Conservation (phyloP, 1,284 basidiomycete genomes). For the Wallemia ichthyophaga region DNA sequence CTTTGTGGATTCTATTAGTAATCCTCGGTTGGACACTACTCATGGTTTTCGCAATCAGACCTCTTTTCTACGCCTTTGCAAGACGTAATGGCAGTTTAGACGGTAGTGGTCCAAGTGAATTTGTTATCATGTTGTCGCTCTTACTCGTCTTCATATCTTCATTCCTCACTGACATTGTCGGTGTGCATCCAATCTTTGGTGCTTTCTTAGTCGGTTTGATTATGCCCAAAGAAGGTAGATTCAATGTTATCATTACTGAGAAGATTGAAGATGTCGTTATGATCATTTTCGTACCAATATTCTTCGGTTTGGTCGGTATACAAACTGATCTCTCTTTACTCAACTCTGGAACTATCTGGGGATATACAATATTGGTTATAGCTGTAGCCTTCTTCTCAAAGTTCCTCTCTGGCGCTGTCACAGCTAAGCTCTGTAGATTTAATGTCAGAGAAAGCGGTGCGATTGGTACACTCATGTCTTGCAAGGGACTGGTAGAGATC, state of each 20-base stretch:
- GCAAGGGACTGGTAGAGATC: constrained; percentile 15
- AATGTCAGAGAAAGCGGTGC: constrained; percentile 15
- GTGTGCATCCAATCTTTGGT: constrained; percentile 14
- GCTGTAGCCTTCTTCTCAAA: constrained; percentile 16
- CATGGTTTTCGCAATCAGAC: constrained; percentile 10
- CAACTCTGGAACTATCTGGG: constrained; percentile 14
- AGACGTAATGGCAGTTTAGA: constrained; percentile 8
- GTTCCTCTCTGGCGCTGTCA: constrained; percentile 9
- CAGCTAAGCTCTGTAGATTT: constrained; percentile 14
- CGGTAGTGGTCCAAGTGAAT: constrained; percentile 10
- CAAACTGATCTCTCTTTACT: constrained; percentile 16
- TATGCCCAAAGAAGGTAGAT: constrained; percentile 17
- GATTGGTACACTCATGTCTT: constrained; percentile 17
- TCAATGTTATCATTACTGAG: constrained; percentile 14
- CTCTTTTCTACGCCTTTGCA: constrained; percentile 9
- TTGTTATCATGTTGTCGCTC: constrained; percentile 10
- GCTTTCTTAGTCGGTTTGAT: constrained; percentile 18
- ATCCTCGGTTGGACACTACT: background rate
- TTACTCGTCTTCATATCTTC: constrained; percentile 8
- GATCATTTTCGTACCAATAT: constrained; percentile 16
- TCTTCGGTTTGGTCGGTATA: constrained; percentile 13
- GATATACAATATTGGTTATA: constrained; percentile 16
- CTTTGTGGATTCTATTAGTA: constrained; percentile 1
- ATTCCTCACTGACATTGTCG: background rate
- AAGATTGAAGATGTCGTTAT: constrained; percentile 14